Evolutionary conservation across 2,329 filamentous ascomycete genomes (phyloP).

Genomic region (Leptographium procerum): DNA sequence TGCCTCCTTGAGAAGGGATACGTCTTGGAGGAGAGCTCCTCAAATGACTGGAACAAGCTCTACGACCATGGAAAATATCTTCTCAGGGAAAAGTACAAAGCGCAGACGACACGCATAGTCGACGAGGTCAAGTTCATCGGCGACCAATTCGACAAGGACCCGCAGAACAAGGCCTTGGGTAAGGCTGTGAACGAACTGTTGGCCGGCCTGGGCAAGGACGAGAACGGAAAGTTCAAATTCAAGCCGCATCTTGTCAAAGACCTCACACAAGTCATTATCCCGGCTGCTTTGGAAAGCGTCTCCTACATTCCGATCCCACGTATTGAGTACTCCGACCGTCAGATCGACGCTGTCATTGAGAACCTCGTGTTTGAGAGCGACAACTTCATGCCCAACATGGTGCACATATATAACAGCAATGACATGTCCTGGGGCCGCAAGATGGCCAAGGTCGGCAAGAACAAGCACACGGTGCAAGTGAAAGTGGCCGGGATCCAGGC

Average conservation of each 20-base stretch:
- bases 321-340: slow-evolving; percentile 79
- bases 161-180: slow-evolving; percentile 73
- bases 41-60: slow-evolving; percentile 68
- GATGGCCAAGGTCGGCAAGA: slow-evolving; percentile 73
- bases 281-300: slow-evolving; percentile 68
- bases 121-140: slow-evolving; percentile 86
- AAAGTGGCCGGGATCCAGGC: slow-evolving; percentile 85
- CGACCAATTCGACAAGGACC: slow-evolving; percentile 80
- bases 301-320: slow-evolving; percentile 88
- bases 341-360: slow-evolving; percentile 81
- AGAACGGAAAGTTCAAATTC: slow-evolving; percentile 73
- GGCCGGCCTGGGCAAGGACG: slow-evolving; percentile 73
- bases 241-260: slow-evolving; percentile 92
- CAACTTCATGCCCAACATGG: slow-evolving; percentile 87
- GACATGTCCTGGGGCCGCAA: slow-evolving; percentile 93
- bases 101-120: slow-evolving; percentile 73
- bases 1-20: slow-evolving; percentile 84
- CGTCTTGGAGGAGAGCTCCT: slow-evolving; percentile 72
- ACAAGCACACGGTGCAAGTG: slow-evolving; percentile 70
- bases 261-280: slow-evolving; percentile 74
- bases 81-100: slow-evolving; percentile 76
- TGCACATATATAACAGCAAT: slow-evolving; percentile 85
- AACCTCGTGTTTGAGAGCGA: slow-evolving; percentile 93
- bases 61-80: slow-evolving; percentile 80
- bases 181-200: slow-evolving; percentile 73